Percentiles rank a stretch among this genome's conserved stretches.
Conservation (phyloP, 352 stramenopile species). For the Phytopythium litorale region DNA sequence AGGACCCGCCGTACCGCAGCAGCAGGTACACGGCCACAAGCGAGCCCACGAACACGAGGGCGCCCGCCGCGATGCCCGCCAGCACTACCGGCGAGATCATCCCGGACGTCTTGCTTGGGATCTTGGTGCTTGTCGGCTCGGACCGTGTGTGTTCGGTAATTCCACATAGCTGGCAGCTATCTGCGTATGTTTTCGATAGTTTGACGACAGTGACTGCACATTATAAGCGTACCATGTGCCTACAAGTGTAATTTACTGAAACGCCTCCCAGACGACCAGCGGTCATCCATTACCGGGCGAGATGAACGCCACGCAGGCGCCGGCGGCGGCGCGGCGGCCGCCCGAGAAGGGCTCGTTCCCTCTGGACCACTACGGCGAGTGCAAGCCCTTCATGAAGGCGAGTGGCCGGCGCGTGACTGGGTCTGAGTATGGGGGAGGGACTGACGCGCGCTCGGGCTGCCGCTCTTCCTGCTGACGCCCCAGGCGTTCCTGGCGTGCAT, state of each 20-base stretch:
- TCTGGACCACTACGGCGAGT: constrained; percentile 89
- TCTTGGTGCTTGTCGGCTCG: background rate
- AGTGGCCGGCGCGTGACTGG: constrained; percentile 3
- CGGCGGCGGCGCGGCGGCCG: constrained; percentile 65
- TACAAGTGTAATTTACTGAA: background rate
- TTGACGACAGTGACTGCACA: too few species aligned
- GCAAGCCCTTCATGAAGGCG: constrained; percentile 85
- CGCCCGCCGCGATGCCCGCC: constrained; percentile 76
- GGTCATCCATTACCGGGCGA: constrained; percentile 3
- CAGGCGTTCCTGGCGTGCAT: constrained; percentile 85
- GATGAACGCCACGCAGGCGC: constrained; percentile 82
- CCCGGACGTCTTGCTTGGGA: background rate
- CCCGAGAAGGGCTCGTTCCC: constrained; percentile 91
- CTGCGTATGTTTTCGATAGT: background rate
- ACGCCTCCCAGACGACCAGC: background rate
- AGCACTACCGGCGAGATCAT: constrained; percentile 61
- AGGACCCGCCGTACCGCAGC: constrained; percentile 79
- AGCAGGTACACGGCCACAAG: constrained; percentile 83
- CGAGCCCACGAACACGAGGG: constrained; percentile 80
- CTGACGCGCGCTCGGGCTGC: background rate
- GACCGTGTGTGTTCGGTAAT: constrained; percentile 7
- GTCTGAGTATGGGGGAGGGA: background rate
- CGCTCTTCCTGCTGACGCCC: background rate
- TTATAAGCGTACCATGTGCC: constrained; percentile 1
- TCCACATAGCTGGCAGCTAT: background rate